phyloP scores from a whole-genome alignment of 2,329 filamentous ascomycete species.

The Fusarium sp. region DNA sequence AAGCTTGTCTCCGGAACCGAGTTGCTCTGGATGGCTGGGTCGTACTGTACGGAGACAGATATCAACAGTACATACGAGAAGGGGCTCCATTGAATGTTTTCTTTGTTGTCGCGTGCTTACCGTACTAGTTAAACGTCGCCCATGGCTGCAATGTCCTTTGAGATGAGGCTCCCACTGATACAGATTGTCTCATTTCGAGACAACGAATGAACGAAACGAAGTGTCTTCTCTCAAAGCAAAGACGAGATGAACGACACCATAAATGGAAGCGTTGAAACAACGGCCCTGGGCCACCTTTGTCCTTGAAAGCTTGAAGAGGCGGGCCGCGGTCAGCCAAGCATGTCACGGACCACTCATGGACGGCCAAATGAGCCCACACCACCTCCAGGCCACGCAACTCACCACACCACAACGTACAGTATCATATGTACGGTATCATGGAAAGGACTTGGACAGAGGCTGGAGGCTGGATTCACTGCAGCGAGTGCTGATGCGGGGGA shows the following conservation, averaged over 20 bases:
- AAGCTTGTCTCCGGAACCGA: slow-evolving; percentile 14
- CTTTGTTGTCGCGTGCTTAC: slow-evolving; percentile 35
- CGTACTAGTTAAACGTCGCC: not conserved
- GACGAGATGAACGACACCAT: slow-evolving; percentile 30
- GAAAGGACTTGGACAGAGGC: not conserved
- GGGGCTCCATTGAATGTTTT: not conserved
- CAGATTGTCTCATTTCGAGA: slow-evolving; percentile 32
- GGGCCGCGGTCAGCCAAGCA: slow-evolving; percentile 31
- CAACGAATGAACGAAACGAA: slow-evolving; percentile 20
- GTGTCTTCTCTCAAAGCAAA: slow-evolving; percentile 12
- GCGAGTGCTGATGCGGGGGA: slow-evolving; percentile 18
- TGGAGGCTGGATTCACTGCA: slow-evolving; percentile 22
- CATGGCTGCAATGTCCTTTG: not conserved
- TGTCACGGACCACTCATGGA: slow-evolving; percentile 39
- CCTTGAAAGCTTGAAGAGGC: slow-evolving; percentile 31
- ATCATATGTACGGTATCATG: not conserved
- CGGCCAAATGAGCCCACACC: slow-evolving; percentile 38
- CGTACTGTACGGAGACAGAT: slow-evolving; percentile 27
- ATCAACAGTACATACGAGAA: not conserved
- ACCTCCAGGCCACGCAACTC: slow-evolving; percentile 19
- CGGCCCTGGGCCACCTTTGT: slow-evolving; percentile 36
- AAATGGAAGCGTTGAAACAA: slow-evolving; percentile 46
- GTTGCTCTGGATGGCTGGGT: slow-evolving; percentile 24
- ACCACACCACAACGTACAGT: slow-evolving; percentile 12
- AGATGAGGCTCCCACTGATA: slow-evolving; percentile 23